Evolutionary conservation across 2,329 filamentous ascomycete genomes (phyloP).

Genomic region (Botrytis tulipae): DNA sequence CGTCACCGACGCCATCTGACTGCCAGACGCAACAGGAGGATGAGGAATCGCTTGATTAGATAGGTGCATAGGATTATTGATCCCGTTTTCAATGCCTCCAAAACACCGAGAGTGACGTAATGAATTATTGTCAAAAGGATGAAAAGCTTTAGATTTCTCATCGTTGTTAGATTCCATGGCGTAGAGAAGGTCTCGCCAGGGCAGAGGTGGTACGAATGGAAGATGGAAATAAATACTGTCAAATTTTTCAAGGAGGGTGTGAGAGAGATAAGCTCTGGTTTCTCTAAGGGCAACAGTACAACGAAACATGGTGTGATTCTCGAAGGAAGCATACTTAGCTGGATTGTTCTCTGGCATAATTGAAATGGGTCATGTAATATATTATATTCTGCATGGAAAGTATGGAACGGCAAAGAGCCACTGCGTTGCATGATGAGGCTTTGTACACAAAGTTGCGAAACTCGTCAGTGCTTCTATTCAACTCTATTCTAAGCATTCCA

Average conservation of each 20-base stretch:
- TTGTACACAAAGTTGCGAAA: conserved; percentile 16
- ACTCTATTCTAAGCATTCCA: conserved; percentile 59
- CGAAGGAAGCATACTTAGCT: conserved; percentile 19
- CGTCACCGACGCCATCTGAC: not conserved
- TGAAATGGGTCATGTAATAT: conserved; percentile 6
- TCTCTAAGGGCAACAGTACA: not conserved
- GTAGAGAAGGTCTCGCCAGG: not conserved
- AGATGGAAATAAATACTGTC: not conserved
- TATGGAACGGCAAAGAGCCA: conserved; percentile 3
- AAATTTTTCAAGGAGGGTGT: not conserved
- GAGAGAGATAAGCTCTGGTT: not conserved
- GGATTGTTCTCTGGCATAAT: conserved; percentile 11
- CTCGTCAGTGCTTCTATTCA: conserved; percentile 22
- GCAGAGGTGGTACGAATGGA: not conserved
- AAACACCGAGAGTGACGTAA: conserved; percentile 14
- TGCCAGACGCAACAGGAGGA: not conserved
- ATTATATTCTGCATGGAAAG: conserved; percentile 14
- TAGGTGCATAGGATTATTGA: conserved; percentile 8
- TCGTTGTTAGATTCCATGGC: conserved; percentile 5
- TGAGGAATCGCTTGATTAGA: not conserved
- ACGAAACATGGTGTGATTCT: not conserved
- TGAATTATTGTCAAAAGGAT: not conserved
- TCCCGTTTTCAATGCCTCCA: conserved; percentile 20
- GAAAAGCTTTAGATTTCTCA: not conserved
- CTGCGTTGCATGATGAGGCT: not conserved